Evolutionary conservation across 495 filamentous ascomycete species (phyloP), one percentile per base, ranked within the genome.

Genomic region (Tuber indicum): DNA sequence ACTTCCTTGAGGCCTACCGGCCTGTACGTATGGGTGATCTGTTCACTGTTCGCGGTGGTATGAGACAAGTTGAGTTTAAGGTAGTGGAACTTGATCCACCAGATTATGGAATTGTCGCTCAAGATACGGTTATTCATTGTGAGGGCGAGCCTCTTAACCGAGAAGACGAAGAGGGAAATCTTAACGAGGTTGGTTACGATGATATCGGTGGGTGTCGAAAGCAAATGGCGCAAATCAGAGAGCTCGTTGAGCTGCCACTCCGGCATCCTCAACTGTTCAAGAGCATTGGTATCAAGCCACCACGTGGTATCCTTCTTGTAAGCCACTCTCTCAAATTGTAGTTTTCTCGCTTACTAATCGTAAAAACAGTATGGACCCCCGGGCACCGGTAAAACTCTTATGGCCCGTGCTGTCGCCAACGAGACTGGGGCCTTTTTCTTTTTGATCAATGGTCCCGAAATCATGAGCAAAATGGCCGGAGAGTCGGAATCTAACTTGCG

Each of bases 401-500:
- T 99, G 95, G 95, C 95, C 85, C 94, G 95, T 86, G 95, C 95
- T 78, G 95, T 99, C 74, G 95, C 95, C 85, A 99, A 99, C 86
- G 95, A 99, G 88, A 99, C 95, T 46, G 95, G 95, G 81, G 94
- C 94, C 32, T 99, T 99, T 88, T 99, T 99, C 88, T 99, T 99
- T 90, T 86, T 99, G 46, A 98, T 98, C 89, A 98, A 98, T 87
- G 95, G 81, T 26, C 95, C 95, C 45, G 95, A 98, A 86, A 97
- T 98, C 87, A 98, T 98, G 95, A 97, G 94, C 70, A 98, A 98
- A 89, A 98, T 98, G 95, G 95, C 95, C 47, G 95, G 95, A 88
- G 95, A 98, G 85, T 98, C 95, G 72, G 95, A 98, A 85, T 97
- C 94, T 69, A 99, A 99, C 85, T 86, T 99, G 71, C 91, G 95